Base-by-base conservation (phyloP, 2,329 filamentous ascomycete genomes). In the Paecilomyces sp. region DNA sequence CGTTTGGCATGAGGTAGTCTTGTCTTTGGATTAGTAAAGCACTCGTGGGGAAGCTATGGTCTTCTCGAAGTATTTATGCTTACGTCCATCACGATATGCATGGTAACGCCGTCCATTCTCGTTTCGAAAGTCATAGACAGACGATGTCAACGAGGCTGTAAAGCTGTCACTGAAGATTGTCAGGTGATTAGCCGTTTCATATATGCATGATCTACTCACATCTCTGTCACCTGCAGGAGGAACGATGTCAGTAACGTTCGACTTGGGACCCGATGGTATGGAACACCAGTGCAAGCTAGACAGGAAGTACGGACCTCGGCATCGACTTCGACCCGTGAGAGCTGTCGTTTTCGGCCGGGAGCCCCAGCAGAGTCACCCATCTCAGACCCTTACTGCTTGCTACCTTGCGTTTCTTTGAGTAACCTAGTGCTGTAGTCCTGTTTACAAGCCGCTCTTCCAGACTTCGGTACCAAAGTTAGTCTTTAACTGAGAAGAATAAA, bases 1-100 rank as follows among this genome's bases (percentile, higher is more conserved):
- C 61, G 47, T 62, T 62, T 8, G 61, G 61, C 72, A 61, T 47
- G 4, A 61, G 41, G 54, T 61, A 61, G 24, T 50, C 58, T 60
- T 53, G 11, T 24, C 13, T 9, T 30, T 25, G 18, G 6, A 3
- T 47, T 22, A 47, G 41, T 9, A 11, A 22, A 2, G 30, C 11
- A 13, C 18, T 6, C 13, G 22, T 9, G 22, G 7, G 15, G 12
- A 5, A 53, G 13, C 25, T 28, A 28, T 28, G 25, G 5, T 33
- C 7, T 3, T 25, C 3, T 24, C n/a, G 54, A n/a, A 28, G 1
- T 7, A n/a, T 22, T 36, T 22, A 33, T 22, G n/a, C 54, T 36
- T 33, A 55, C 31, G 9, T 12, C 56, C 56, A 54, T 58, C 56
- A 11, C 47, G 36, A 28, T 53, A 58, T 28, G 22, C 51, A 33